Conservation (phyloP, 768 basidiomycete genomes). For the Phlebiopsis gigantea region DNA sequence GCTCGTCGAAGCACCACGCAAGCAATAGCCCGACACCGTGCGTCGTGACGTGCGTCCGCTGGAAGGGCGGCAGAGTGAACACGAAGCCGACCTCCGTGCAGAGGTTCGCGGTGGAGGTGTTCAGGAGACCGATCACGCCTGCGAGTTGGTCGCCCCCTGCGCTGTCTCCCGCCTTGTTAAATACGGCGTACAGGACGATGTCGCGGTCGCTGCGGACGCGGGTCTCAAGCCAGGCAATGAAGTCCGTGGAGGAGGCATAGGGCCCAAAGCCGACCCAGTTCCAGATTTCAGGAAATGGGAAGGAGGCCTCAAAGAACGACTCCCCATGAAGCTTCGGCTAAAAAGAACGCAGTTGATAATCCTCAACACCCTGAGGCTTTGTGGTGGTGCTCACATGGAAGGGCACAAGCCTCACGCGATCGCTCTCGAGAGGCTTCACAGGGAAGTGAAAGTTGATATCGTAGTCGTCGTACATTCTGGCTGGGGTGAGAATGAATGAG, state of each 20-base stretch:
- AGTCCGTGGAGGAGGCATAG: constrained; percentile 10
- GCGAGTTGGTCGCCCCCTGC: constrained; percentile 19
- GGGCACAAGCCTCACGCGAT: constrained; percentile 32
- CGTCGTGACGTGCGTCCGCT: constrained; percentile 35
- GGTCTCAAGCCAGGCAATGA: constrained; percentile 17
- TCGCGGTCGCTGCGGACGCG: constrained; percentile 8
- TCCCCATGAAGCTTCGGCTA: background rate
- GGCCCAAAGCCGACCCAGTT: constrained; percentile 27
- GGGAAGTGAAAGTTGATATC: constrained; percentile 34
- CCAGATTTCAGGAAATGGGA: constrained; percentile 21
- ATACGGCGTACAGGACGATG: constrained; percentile 28
- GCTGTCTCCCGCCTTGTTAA: constrained; percentile 29
- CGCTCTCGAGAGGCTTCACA: constrained; percentile 28
- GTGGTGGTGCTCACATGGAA: constrained; percentile 19
- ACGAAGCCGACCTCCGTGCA: constrained; percentile 33
- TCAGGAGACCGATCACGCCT: constrained; percentile 33
- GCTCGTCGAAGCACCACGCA: constrained; percentile 33
- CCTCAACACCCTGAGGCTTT: too few relatives aligned
- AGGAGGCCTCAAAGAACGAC: background rate
- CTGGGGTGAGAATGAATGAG: background rate
- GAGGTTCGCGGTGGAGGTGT: constrained; percentile 24
- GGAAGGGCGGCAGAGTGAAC: constrained; percentile 29
- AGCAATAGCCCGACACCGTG: constrained; percentile 39
- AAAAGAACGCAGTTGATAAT: background rate
- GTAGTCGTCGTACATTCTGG: constrained; percentile 11